These are phyloP conservation scores for Lachancea nothofagi DNA, from an alignment of 805 yeast genomes.

Conservation along the genomic window DNA sequence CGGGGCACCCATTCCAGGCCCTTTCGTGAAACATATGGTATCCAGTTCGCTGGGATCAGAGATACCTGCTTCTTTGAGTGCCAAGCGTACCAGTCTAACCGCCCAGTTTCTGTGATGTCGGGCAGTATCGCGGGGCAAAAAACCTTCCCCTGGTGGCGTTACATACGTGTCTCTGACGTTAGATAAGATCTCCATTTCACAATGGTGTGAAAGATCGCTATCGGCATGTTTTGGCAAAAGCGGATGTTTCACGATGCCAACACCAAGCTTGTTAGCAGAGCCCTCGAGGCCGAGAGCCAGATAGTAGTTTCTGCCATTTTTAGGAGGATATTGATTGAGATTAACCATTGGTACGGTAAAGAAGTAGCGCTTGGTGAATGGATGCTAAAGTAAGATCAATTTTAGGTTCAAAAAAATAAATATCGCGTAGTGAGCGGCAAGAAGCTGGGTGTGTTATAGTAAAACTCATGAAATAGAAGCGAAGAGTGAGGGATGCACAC, in stretches of 20 bases:
- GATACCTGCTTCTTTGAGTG: slow-evolving; percentile 59
- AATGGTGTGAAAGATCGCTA: slow-evolving; percentile 51
- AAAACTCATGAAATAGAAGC: no score
- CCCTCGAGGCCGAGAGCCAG: slow-evolving; percentile 92
- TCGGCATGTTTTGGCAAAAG: slow-evolving; percentile 19
- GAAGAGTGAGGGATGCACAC: no score
- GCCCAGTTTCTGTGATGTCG: slow-evolving; percentile 96
- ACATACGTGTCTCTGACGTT: slow-evolving; percentile 92
- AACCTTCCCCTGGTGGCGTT: slow-evolving; percentile 98
- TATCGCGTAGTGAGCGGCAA: no score
- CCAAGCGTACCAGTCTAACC: slow-evolving; percentile 62
- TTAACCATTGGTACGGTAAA: slow-evolving; percentile 31
- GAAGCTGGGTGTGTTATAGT: no score
- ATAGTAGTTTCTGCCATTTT: slow-evolving; percentile 38
- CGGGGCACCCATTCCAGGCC: slow-evolving; percentile 99
- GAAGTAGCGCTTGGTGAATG: no score
- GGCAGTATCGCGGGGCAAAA: slow-evolving; percentile 93
- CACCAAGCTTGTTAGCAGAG: slow-evolving; percentile 93
- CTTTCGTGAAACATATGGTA: slow-evolving; percentile 90
- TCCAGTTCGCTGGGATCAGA: slow-evolving; percentile 47
- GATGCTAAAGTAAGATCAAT: no score
- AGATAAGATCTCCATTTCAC: slow-evolving; percentile 72
- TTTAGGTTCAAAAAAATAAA: background rate
- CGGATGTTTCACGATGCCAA: slow-evolving; percentile 80
- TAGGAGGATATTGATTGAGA: slow-evolving; percentile 27